Conservation (phyloP, 2,329 filamentous ascomycete genomes). For the Fusarium sp. region DNA sequence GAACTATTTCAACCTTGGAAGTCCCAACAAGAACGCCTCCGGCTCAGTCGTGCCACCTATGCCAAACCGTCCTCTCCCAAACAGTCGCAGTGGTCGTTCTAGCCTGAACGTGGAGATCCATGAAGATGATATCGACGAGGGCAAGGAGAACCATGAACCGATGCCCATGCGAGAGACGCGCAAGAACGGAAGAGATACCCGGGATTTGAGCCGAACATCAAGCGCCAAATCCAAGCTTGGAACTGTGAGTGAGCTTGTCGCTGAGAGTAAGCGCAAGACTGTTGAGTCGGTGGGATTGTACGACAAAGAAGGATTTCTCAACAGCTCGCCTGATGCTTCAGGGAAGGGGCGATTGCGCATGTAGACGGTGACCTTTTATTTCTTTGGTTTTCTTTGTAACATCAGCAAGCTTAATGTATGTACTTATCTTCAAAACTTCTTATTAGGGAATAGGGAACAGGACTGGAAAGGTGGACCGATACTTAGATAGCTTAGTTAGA, state of each 20-base stretch:
- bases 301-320: constrained; percentile 59
- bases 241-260: constrained; percentile 44
- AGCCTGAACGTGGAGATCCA: constrained; percentile 33
- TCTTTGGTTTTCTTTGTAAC: constrained; percentile 21
- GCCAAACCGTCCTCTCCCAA: constrained; percentile 5
- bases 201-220: constrained; percentile 29
- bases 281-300: constrained; percentile 58
- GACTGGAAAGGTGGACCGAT: not conserved
- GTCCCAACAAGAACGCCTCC: constrained; percentile 35
- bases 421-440: constrained; percentile 12
- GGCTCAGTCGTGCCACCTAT: constrained; percentile 2
- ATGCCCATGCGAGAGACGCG: constrained; percentile 27
- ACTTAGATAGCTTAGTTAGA: constrained; percentile 27
- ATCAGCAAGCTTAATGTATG: constrained; percentile 20
- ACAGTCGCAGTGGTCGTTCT: constrained; percentile 29
- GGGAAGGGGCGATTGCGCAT: constrained; percentile 48
- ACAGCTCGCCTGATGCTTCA: constrained; percentile 55
- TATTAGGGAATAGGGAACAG: not conserved
- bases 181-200: constrained; percentile 35
- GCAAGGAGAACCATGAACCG: constrained; percentile 47
- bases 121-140: constrained; percentile 38
- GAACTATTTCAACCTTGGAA: constrained; percentile 62
- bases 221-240: constrained; percentile 39
- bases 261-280: constrained; percentile 45
- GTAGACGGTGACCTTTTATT: constrained; percentile 30